phyloP scores from a whole-genome alignment of 2,329 filamentous ascomycete genomes.

The Rugonectria rugulosa region DNA sequence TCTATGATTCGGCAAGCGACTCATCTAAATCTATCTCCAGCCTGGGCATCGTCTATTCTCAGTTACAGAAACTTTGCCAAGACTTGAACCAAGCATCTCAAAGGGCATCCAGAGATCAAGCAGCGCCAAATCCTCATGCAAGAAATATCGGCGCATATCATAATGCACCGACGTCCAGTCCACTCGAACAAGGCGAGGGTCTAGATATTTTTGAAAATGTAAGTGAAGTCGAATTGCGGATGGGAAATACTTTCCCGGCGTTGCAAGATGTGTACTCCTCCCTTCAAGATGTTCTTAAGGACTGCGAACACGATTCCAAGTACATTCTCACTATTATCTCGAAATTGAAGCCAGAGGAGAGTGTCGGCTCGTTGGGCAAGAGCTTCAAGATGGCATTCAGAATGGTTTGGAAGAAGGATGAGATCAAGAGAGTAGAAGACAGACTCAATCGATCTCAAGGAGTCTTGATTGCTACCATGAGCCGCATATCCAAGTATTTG shows the following conservation, averaged over 20 bases:
- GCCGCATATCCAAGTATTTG: background rate
- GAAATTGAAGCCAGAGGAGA: background rate
- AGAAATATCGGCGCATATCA: background rate
- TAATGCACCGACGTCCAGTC: background rate
- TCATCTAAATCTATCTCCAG: background rate
- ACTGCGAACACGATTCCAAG: background rate
- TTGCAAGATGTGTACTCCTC: slow-evolving; percentile 6
- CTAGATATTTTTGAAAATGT: background rate
- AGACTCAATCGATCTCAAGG: background rate
- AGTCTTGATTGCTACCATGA: background rate
- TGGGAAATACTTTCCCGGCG: background rate
- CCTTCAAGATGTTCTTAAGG: background rate
- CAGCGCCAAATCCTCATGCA: background rate
- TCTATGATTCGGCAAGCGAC: slow-evolving; percentile 7
- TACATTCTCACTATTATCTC: background rate
- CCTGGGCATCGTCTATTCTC: background rate
- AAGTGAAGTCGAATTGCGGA: background rate
- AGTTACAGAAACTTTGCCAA: slow-evolving; percentile 5
- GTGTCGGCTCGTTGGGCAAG: background rate
- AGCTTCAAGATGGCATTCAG: background rate
- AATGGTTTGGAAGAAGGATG: background rate
- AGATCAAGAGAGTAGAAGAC: background rate
- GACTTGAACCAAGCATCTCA: slow-evolving; percentile 5
- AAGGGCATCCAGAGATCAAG: slow-evolving; percentile 2
- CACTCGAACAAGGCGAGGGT: background rate